Base-by-base conservation (phyloP, 2,329 filamentous ascomycete species). In the Neoarthrinium moseri region DNA sequence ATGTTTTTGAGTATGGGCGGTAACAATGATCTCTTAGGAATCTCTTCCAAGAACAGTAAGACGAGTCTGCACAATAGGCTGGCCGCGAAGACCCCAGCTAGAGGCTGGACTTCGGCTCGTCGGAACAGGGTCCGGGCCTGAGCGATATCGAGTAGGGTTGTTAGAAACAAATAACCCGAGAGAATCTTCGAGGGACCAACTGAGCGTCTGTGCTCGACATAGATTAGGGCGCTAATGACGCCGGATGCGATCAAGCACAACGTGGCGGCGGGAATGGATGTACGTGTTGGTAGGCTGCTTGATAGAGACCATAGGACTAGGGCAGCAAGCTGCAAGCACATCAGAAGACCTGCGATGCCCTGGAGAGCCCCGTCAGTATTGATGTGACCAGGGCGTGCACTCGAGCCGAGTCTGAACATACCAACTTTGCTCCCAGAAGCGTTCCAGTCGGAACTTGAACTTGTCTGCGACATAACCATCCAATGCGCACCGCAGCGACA, bases 1-100 rank as follows among this genome's bases (percentile, higher is more conserved):
- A 56, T 34, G 5, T 54, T 54, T n/a, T n/a, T 57, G 53, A 20
- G 39, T 43, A 6, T 24, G n/a, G 2, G 37, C 40, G 55, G n/a
- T n/a, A 59, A 45, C 33, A 56, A 22, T 5, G 43, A 46, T 0
- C 43, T 34, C 38, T 70, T 70, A 1, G 62, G 56, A 0, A 51
- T 40, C 27, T 66, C 63, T 22, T 71, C 67, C 2, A 67, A 36
- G 0, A 61, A 32, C 5, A 69, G 48, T 0, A 68, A 49, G 3
- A 54, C 6, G 2, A 50, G 39, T 51, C 67, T 69, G 18, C 56
- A 24, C 0, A 33, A 55, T 5, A 67, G 47, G 0, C 56, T 52
- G 0, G 57, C 47, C 0, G 57, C 57, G 27, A 62, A 63, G 2
- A 67, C 6, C n/a, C 15, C 32, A 13, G 5, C 42, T 10, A 36